These are phyloP conservation scores for Aspergillus pseudotamarii DNA, from an alignment of 2,329 filamentous ascomycete genomes.

Conservation along the genomic window DNA sequence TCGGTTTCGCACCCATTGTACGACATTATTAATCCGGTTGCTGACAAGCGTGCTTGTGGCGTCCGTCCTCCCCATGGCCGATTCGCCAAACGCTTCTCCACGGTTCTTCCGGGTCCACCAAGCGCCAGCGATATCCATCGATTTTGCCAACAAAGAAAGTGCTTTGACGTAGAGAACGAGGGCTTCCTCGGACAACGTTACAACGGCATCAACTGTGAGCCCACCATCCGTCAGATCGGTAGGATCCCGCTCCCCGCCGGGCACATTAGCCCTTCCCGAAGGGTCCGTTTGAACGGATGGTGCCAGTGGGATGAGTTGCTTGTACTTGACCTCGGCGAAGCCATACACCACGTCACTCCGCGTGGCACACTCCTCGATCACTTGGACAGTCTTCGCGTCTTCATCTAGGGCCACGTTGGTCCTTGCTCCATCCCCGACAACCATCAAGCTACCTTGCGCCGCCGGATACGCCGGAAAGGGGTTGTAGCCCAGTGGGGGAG, in stretches of 20 bases:
- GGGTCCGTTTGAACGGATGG: conserved; percentile 61
- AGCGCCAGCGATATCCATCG: conserved; percentile 89
- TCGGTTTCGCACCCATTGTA: conserved; percentile 89
- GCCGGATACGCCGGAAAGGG: conserved; percentile 85
- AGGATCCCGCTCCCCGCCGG: conserved; percentile 36
- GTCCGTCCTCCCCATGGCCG: conserved; percentile 47
- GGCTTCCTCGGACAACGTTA: conserved; percentile 89
- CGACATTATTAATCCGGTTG: conserved; percentile 83
- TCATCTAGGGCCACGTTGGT: conserved; percentile 69
- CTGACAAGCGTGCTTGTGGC: conserved; percentile 57
- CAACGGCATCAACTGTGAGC: conserved; percentile 81
- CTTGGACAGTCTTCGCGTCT: conserved; percentile 74
- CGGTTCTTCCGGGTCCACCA: conserved; percentile 86
- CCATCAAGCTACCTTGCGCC: conserved; percentile 68
- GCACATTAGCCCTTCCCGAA: conserved; percentile 31
- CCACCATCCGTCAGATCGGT: conserved; percentile 69
- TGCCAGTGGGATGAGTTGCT: conserved; percentile 87
- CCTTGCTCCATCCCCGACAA: conserved; percentile 65
- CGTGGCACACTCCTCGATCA: conserved; percentile 88
- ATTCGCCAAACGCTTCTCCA: conserved; percentile 57
- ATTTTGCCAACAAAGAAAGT: conserved; percentile 83
- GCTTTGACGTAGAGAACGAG: conserved; percentile 96
- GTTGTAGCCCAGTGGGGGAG: conserved; percentile 54
- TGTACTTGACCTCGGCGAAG: conserved; percentile 98
- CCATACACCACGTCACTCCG: conserved; percentile 95